Percentiles rank a stretch among this genome's conserved stretches.
phyloP scores from a whole-genome alignment of 805 yeast genomes.

The Kurtzmaniella fragi region DNA sequence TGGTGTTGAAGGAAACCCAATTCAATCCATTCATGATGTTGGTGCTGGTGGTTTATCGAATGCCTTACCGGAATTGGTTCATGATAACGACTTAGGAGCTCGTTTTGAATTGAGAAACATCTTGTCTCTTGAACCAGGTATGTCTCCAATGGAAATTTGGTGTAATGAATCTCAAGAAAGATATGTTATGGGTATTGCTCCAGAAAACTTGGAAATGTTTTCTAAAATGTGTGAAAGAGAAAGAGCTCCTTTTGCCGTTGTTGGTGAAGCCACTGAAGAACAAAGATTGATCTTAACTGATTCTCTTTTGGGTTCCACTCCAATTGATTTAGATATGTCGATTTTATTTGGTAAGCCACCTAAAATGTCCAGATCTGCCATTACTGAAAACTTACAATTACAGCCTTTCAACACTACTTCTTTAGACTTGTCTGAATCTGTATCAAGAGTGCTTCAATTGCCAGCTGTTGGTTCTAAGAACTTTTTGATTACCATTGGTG shows the following conservation, averaged over 20 bases:
- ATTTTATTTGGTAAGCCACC: constrained; percentile 96
- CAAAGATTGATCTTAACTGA: constrained; percentile 80
- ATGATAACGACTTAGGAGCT: constrained; percentile 95
- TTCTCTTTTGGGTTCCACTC: constrained; percentile 68
- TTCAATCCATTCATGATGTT: constrained; percentile 95
- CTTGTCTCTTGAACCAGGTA: constrained; percentile 88
- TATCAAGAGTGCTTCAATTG: constrained; percentile 75
- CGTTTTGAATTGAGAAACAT: constrained; percentile 85
- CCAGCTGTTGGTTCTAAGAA: constrained; percentile 95
- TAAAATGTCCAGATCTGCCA: constrained; percentile 76
- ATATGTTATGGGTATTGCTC: constrained; percentile 88
- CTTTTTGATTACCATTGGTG: constrained; percentile 96
- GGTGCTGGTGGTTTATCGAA: constrained; percentile 99
- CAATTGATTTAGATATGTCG: constrained; percentile 94
- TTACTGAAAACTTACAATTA: constrained; percentile 54
- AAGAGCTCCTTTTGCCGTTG: constrained; percentile 94
- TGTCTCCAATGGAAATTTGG: constrained; percentile 99
- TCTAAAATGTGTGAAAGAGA: constrained; percentile 85
- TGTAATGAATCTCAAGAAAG: constrained; percentile 99
- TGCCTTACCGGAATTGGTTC: constrained; percentile 95
- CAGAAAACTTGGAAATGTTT: constrained; percentile 67
- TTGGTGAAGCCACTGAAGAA: constrained; percentile 89
- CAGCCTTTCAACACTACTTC: constrained; percentile 30
- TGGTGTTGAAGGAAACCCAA: constrained; percentile 62
- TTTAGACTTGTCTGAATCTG: constrained; percentile 52